Evolutionary conservation across 1,284 basidiomycete species (phyloP).

Genomic region (Coriolopsis trogii): DNA sequence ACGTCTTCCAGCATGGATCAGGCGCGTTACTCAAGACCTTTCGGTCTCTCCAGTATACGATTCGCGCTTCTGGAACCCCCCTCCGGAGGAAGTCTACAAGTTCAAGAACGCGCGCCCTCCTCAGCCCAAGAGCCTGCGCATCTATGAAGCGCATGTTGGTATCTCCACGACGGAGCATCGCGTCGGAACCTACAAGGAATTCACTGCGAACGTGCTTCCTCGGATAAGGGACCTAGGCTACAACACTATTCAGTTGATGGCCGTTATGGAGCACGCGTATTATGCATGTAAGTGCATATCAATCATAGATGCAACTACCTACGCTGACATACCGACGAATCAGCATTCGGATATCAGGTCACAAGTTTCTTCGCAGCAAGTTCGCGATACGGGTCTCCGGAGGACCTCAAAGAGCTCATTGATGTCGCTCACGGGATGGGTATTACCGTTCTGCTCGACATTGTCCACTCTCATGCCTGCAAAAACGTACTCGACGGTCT

Average conservation of each 20-base stretch:
- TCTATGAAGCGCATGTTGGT: slow-evolving; percentile 98
- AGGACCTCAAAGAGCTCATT: slow-evolving; percentile 94
- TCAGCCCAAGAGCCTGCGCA: slow-evolving; percentile 74
- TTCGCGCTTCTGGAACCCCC: slow-evolving; percentile 99
- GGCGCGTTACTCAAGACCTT: slow-evolving; percentile 93
- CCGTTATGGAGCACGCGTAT: slow-evolving; percentile 97
- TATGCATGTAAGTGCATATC: slow-evolving; percentile 80
- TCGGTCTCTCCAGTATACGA: slow-evolving; percentile 91
- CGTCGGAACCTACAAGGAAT: slow-evolving; percentile 96
- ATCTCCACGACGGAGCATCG: slow-evolving; percentile 89
- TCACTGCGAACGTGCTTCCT: slow-evolving; percentile 83
- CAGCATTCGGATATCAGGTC: slow-evolving; percentile 97
- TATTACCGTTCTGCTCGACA: slow-evolving; percentile 90
- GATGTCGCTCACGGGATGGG: slow-evolving; percentile 95
- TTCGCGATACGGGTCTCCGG: slow-evolving; percentile 92
- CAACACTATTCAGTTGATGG: slow-evolving; percentile 98
- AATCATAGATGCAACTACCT: slow-evolving; percentile 1
- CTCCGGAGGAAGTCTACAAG: slow-evolving; percentile 61
- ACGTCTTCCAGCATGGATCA: slow-evolving; percentile 92
- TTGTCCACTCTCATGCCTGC: slow-evolving; percentile 98
- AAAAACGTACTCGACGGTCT: slow-evolving; percentile 97
- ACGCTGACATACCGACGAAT: slow-evolving; percentile 8
- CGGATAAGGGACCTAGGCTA: slow-evolving; percentile 93
- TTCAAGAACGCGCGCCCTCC: slow-evolving; percentile 83
- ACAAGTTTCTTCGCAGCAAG: slow-evolving; percentile 98